Evolutionary conservation across 1,284 basidiomycete genomes (phyloP).

Genomic region (Chondrostereum purpureum): DNA sequence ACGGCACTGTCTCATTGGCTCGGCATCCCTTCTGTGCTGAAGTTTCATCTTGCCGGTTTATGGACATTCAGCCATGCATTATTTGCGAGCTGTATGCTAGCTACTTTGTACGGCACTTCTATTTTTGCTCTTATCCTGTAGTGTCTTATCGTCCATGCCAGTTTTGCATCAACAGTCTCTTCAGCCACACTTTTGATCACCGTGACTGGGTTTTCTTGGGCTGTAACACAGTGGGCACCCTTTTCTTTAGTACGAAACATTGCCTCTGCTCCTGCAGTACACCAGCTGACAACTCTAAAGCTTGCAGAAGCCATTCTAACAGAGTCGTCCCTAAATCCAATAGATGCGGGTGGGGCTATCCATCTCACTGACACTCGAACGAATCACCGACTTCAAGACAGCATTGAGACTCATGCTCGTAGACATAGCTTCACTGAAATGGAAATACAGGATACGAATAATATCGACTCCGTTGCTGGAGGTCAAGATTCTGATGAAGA

Average conservation of each 20-base stretch:
- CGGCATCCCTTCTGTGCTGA: slow-evolving; percentile 30
- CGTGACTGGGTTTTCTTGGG: slow-evolving; percentile 71
- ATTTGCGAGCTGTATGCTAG: slow-evolving; percentile 64
- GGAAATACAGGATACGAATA: background rate
- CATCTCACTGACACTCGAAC: slow-evolving; percentile 44
- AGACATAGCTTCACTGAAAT: background rate
- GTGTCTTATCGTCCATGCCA: slow-evolving; percentile 22
- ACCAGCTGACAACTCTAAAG: slow-evolving; percentile 26
- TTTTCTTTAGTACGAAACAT: slow-evolving; percentile 61
- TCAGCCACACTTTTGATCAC: slow-evolving; percentile 64
- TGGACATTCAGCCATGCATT: slow-evolving; percentile 74
- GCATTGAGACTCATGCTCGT: no score
- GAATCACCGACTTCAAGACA: no score
- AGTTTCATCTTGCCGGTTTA: slow-evolving; percentile 57
- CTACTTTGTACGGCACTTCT: slow-evolving; percentile 57
- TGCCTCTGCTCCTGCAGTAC: slow-evolving; percentile 2
- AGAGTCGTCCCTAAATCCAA: slow-evolving; percentile 30
- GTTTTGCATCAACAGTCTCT: slow-evolving; percentile 55
- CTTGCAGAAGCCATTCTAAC: slow-evolving; percentile 68
- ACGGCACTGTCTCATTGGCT: no score
- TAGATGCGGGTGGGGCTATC: slow-evolving; percentile 43
- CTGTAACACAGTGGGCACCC: slow-evolving; percentile 75
- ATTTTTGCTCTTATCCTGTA: background rate
- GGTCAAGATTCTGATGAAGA: slow-evolving; percentile 14
- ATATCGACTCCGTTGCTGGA: background rate